These are phyloP conservation scores for Myxozyma melibiosi DNA, from an alignment of 805 yeast species.

Conservation along the genomic window DNA sequence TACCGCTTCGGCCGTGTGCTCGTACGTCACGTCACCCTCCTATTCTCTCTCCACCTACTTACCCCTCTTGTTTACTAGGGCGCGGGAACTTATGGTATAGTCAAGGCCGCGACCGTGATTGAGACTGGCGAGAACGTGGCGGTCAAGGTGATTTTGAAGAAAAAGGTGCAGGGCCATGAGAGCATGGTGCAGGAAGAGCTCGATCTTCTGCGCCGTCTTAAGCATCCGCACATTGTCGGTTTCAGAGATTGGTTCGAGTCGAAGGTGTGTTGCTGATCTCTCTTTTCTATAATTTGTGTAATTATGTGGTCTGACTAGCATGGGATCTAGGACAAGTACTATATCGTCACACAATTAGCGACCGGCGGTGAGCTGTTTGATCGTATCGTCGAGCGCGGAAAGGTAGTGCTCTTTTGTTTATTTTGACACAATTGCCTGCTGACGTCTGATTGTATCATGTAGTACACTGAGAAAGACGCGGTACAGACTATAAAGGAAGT, in stretches of 20 bases:
- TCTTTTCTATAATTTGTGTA: not conserved
- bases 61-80: slow-evolving; percentile 48
- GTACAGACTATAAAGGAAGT: slow-evolving; percentile 72
- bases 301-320: not conserved
- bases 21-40: slow-evolving; percentile 5
- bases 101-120: slow-evolving; percentile 66
- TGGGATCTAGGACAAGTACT: slow-evolving; percentile 67
- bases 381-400: slow-evolving; percentile 73
- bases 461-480: slow-evolving; percentile 89
- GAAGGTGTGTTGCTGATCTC: slow-evolving; percentile 44
- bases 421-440: not conserved
- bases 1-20: slow-evolving; percentile 27
- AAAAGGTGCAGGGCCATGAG: slow-evolving; percentile 78
- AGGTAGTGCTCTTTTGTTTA: slow-evolving; percentile 5
- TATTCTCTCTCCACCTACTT: not conserved
- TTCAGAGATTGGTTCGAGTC: slow-evolving; percentile 93
- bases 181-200: slow-evolving; percentile 79
- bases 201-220: slow-evolving; percentile 61
- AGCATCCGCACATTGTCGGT: slow-evolving; percentile 86
- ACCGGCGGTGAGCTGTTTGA: slow-evolving; percentile 96
- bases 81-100: slow-evolving; percentile 95
- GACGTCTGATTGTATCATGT: slow-evolving; percentile 26
- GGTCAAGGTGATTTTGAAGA: slow-evolving; percentile 82
- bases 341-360: slow-evolving; percentile 90
- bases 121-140: slow-evolving; percentile 74